Evolutionary conservation across 768 basidiomycete genomes (phyloP).

Genomic region (Udeniomyces megalosporus): DNA sequence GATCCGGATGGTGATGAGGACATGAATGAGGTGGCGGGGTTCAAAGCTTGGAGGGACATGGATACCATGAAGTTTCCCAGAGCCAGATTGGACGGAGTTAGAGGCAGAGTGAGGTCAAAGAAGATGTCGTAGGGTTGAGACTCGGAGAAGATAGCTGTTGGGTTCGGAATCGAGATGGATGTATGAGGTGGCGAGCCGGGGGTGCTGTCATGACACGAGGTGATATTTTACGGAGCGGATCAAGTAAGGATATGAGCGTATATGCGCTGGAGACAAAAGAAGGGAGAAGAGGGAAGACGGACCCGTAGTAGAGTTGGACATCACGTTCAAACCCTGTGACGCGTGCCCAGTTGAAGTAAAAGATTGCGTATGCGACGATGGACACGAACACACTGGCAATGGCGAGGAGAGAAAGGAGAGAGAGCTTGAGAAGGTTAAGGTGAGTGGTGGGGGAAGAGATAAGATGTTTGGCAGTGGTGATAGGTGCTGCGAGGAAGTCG

Average conservation of each 20-base stretch:
- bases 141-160: neutral
- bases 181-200: neutral
- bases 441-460: neutral
- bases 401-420: neutral
- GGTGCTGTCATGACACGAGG: neutral
- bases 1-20: neutral
- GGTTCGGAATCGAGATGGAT: neutral
- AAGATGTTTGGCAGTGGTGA: no score
- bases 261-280: neutral
- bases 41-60: neutral
- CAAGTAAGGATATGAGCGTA: neutral
- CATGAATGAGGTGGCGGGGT: neutral
- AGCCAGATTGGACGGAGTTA: neutral
- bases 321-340: neutral
- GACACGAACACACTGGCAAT: neutral
- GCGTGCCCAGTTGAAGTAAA: constrained; percentile 10
- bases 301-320: constrained; percentile 5
- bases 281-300: neutral
- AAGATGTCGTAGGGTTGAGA: neutral
- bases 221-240: no score
- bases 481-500: no score
- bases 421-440: neutral
- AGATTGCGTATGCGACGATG: neutral
- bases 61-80: constrained; percentile 10
- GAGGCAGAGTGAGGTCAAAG: neutral